phyloP scores from a whole-genome alignment of 2,329 filamentous ascomycete genomes.

The Juglanconis oblonga region DNA sequence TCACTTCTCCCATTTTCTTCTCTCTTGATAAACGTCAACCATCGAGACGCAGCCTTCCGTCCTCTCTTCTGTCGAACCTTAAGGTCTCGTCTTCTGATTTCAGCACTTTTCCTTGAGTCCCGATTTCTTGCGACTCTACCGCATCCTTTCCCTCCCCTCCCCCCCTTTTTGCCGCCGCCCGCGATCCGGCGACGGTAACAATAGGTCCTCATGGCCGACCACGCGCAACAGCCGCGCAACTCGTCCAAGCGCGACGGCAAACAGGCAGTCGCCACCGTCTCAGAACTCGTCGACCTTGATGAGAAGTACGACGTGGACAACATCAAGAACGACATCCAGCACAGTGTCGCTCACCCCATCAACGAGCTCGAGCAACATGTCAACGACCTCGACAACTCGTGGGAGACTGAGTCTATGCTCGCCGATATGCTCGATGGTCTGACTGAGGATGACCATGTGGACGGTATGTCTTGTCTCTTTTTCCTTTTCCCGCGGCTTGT shows the following conservation, averaged over 20 bases:
- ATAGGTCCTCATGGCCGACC: not conserved
- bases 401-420: slow-evolving; percentile 64
- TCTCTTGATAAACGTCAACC: not conserved
- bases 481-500: slow-evolving; percentile 8
- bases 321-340: slow-evolving; percentile 19
- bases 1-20: not conserved
- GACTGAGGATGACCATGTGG: slow-evolving; percentile 44
- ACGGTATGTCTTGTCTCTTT: slow-evolving; percentile 37
- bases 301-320: slow-evolving; percentile 11
- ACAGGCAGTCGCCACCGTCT: slow-evolving; percentile 5
- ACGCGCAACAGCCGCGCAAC: not conserved
- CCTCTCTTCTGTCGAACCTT: not conserved
- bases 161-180: not conserved
- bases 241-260: not conserved
- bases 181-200: not conserved
- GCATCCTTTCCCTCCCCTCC: not conserved
- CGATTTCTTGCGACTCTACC: not conserved
- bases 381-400: slow-evolving; percentile 51
- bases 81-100: not conserved
- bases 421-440: slow-evolving; percentile 61
- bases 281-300: slow-evolving; percentile 15
- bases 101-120: not conserved
- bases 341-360: slow-evolving; percentile 20
- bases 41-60: not conserved
- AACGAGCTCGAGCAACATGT: slow-evolving; percentile 50